These are phyloP conservation scores for Solanum gandarillasii DNA, from an alignment of 257 asterid species.

Conservation along the genomic window DNA sequence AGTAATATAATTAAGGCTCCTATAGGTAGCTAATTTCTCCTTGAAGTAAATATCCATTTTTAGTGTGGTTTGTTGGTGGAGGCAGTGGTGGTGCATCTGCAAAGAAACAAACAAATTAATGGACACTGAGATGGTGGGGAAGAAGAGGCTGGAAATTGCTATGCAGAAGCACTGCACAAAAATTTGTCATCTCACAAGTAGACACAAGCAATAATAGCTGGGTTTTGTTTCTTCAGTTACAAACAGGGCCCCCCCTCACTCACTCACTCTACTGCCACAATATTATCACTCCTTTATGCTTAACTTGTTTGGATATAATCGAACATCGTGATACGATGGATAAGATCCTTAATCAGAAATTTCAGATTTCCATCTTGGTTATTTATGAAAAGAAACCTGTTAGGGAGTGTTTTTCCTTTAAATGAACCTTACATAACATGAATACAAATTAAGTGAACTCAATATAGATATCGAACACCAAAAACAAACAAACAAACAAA, in stretches of 20 bases:
- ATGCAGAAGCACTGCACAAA: slow-evolving; percentile 45
- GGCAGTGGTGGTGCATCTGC: not conserved
- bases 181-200: slow-evolving; percentile 39
- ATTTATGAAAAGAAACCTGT: not conserved
- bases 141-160: slow-evolving; percentile 17
- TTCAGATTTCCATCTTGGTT: not conserved
- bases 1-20: not conserved
- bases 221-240: slow-evolving; percentile 49
- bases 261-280: slow-evolving; percentile 19
- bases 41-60: not conserved
- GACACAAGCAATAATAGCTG: slow-evolving; percentile 55
- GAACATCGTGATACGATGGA: not conserved
- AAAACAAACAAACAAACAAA: not conserved
- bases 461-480: not conserved
- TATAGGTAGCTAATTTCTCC: not conserved
- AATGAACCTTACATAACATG: not conserved
- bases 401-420: not conserved
- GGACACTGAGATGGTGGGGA: slow-evolving; percentile 3
- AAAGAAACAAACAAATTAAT: not conserved
- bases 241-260: slow-evolving; percentile 25
- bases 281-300: slow-evolving; percentile 20
- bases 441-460: too few relatives aligned
- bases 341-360: not conserved
- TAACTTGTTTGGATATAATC: slow-evolving; percentile 10
- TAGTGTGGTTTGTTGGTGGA: not conserved